A percentile compares a stretch with the other conserved stretches of the same genome.
Evolutionary conservation across 208 protist species (phyloP).

Genomic region (Leishmania guyanensis): DNA sequence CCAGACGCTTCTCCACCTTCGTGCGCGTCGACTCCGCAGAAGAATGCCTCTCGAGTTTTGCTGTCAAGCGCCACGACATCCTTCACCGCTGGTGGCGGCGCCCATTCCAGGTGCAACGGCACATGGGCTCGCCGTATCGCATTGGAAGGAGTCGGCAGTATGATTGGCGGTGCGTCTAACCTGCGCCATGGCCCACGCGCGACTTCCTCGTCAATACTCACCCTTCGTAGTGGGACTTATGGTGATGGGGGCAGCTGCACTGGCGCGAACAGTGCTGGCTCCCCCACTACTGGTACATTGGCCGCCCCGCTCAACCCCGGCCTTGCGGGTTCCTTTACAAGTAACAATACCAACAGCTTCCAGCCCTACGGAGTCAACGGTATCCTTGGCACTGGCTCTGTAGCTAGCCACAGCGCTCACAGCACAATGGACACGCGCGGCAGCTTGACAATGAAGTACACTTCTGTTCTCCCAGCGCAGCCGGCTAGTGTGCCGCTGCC

Average conservation of each 20-base stretch:
- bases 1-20: neutral
- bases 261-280: neutral
- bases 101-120: neutral
- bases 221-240: neutral
- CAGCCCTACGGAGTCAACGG: neutral
- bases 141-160: neutral
- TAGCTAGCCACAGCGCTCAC: neutral
- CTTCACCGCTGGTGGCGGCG: slow-evolving; percentile 3
- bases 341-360: neutral
- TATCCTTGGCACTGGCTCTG: neutral
- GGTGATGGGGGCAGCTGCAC: neutral
- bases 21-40: neutral
- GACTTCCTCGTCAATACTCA: neutral
- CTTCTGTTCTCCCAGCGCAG: slow-evolving; percentile 4
- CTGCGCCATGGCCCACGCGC: slow-evolving; percentile 9
- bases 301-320: neutral
- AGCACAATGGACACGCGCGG: neutral
- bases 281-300: neutral
- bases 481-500: slow-evolving; percentile 12
- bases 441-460: slow-evolving; percentile 5
- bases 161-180: neutral
- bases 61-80: neutral
- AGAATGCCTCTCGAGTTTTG: neutral
- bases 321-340: neutral
- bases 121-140: neutral